Percentiles rank a stretch among this genome's conserved stretches.
phyloP scores from a whole-genome alignment of 768 basidiomycete genomes.

The Dentipellis fragilis region DNA sequence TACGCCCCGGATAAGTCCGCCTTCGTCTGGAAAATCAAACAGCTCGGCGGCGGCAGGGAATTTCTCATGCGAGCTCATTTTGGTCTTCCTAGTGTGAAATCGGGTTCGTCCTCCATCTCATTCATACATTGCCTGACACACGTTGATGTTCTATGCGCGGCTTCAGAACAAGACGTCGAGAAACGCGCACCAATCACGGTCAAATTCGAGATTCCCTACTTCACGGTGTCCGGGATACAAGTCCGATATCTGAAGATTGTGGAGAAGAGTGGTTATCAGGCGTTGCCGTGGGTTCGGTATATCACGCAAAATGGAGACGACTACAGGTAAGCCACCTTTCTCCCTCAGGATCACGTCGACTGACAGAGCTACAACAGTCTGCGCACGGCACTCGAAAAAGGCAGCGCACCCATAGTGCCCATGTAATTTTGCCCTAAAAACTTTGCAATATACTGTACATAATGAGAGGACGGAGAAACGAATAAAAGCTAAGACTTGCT shows the following conservation, averaged over 20 bases:
- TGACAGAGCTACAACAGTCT: slow-evolving; percentile 31
- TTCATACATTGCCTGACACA: neutral
- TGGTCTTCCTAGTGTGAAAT: slow-evolving; percentile 87
- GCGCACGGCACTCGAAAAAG: slow-evolving; percentile 66
- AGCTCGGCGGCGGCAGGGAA: slow-evolving; percentile 90
- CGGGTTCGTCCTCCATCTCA: slow-evolving; percentile 42
- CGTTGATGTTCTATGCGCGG: neutral
- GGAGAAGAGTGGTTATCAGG: slow-evolving; percentile 97
- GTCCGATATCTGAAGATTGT: slow-evolving; percentile 98
- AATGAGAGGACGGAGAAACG: too few species aligned
- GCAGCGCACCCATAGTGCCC: slow-evolving; percentile 48
- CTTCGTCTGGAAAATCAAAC: slow-evolving; percentile 99
- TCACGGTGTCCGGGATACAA: slow-evolving; percentile 95
- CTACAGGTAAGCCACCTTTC: slow-evolving; percentile 50
- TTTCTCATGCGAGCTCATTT: slow-evolving; percentile 99
- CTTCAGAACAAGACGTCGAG: slow-evolving; percentile 62
- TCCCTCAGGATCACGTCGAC: neutral
- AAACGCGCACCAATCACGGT: slow-evolving; percentile 93
- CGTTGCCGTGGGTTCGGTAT: slow-evolving; percentile 92
- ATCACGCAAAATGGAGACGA: slow-evolving; percentile 90
- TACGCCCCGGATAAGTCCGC: slow-evolving; percentile 98
- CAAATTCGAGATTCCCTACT: slow-evolving; percentile 98
- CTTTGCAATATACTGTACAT: neutral
- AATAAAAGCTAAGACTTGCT: too few species aligned
- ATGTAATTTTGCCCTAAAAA: slow-evolving; percentile 14